These are phyloP conservation scores for Acer negundo DNA, from an alignment of 345 rosid genomes.

Conservation along the genomic window DNA sequence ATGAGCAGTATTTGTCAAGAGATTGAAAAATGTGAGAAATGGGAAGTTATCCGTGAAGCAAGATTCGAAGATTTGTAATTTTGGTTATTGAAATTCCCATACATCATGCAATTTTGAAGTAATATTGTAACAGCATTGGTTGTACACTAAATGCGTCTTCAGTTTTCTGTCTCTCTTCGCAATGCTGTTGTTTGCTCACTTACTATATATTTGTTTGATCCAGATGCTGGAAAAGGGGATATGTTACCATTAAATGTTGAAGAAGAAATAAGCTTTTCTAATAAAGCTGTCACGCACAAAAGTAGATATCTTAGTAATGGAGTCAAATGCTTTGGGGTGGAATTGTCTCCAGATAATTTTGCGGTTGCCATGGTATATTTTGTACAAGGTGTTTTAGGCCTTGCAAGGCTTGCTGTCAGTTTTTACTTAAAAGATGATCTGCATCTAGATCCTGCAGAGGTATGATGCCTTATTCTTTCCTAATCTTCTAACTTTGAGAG, in stretches of 20 bases:
- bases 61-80: background rate
- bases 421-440: conserved; percentile 92
- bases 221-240: conserved; percentile 67
- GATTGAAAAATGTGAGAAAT: background rate
- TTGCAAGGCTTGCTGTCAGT: conserved; percentile 89
- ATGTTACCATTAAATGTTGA: conserved; percentile 40
- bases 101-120: background rate
- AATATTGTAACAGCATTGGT: background rate
- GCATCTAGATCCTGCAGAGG: conserved; percentile 99
- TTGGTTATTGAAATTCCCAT: background rate
- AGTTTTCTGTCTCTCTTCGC: background rate
- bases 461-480: conserved; percentile 27
- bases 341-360: conserved; percentile 83
- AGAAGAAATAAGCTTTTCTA: conserved; percentile 32
- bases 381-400: conserved; percentile 98
- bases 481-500: background rate
- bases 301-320: conserved; percentile 34
- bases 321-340: conserved; percentile 65
- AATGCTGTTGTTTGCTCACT: background rate
- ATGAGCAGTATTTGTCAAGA: background rate
- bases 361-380: conserved; percentile 98
- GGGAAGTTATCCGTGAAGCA: background rate
- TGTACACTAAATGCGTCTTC: background rate
- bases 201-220: background rate
- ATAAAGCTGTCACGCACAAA: conserved; percentile 39